These are phyloP conservation scores for Apiosordaria backusii DNA, from an alignment of 495 filamentous ascomycete species.

Conservation along the genomic window DNA sequence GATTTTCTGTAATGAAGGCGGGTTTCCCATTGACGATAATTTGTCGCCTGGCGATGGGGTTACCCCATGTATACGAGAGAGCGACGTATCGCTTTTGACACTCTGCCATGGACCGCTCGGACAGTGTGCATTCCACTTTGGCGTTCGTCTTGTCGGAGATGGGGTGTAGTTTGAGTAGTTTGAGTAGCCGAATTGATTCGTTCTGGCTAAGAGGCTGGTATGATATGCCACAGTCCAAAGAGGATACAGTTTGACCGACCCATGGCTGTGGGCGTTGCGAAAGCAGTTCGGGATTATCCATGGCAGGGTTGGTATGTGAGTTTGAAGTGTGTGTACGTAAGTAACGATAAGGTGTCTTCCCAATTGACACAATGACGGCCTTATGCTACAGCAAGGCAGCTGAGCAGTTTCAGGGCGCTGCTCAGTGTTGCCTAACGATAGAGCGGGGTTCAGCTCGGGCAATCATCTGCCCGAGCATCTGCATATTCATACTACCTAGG, in stretches of 20 bases:
- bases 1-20: not conserved
- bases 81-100: not conserved
- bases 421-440: no score
- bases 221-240: not conserved
- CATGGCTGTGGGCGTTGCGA: not conserved
- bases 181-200: not conserved
- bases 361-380: no score
- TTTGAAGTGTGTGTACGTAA: no score
- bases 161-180: not conserved
- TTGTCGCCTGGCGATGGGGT: not conserved
- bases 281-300: no score
- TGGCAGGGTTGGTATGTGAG: not conserved
- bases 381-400: no score
- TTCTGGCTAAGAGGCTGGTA: not conserved
- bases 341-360: no score
- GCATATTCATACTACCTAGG: no score
- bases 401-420: no score
- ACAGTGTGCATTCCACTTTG: not conserved
- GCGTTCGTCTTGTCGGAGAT: not conserved
- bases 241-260: not conserved
- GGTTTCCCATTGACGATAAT: not conserved
- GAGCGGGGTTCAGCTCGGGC: no score
- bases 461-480: no score
- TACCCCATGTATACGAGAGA: not conserved
- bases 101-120: not conserved